phyloP scores from a whole-genome alignment of 768 basidiomycete genomes.

The Psilocybe tampanensis region DNA sequence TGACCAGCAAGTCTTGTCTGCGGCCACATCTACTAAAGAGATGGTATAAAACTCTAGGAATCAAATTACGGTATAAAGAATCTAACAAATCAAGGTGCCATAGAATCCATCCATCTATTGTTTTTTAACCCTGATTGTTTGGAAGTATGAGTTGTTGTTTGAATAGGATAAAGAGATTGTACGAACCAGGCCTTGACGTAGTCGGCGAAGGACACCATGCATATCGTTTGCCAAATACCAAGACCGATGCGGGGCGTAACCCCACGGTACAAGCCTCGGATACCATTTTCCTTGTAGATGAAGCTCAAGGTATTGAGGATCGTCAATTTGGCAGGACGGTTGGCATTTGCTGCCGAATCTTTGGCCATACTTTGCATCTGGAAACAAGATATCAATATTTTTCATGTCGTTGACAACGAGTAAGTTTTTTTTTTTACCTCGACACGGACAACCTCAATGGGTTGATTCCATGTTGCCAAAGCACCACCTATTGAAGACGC shows the following conservation, averaged over 20 bases:
- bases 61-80: constrained; percentile 29
- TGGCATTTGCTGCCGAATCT: constrained; percentile 56
- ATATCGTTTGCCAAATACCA: constrained; percentile 96
- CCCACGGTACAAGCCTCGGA: constrained; percentile 96
- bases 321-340: constrained; percentile 90
- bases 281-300: constrained; percentile 95
- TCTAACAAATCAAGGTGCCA: constrained; percentile 10
- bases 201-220: constrained; percentile 99
- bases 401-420: background rate
- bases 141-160: constrained; percentile 12
- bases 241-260: constrained; percentile 96
- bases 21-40: background rate
- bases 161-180: background rate
- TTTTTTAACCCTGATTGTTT: constrained; percentile 57
- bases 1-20: no score
- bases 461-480: constrained; percentile 98
- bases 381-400: background rate
- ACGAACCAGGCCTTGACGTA: constrained; percentile 86
- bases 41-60: constrained; percentile 15
- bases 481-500: constrained; percentile 92
- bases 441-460: constrained; percentile 96
- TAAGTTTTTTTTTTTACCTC: constrained; percentile 62
- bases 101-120: constrained; percentile 26
- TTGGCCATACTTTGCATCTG: constrained; percentile 99
- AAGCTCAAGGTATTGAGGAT: constrained; percentile 90